phyloP scores from a whole-genome alignment of 1,284 basidiomycete species.

The Trichosporon coremiiforme region DNA sequence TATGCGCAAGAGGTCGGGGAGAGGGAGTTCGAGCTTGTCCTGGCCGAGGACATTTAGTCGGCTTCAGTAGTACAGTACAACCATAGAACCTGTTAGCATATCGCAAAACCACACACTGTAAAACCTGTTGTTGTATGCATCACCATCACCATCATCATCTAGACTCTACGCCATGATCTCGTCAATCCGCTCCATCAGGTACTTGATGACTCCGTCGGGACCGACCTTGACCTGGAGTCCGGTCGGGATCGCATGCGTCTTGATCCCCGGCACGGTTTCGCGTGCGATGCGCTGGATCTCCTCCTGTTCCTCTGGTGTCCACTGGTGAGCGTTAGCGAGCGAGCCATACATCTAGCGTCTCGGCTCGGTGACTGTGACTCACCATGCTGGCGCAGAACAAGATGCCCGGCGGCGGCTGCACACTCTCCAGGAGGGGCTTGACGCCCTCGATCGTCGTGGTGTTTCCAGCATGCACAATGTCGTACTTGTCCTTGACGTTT shows the following conservation, averaged over 20 bases:
- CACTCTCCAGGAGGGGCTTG: slow-evolving; percentile 41
- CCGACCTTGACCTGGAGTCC: slow-evolving; percentile 53
- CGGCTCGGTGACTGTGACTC: too few species aligned
- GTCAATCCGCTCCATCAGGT: slow-evolving; percentile 51
- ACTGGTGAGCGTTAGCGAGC: slow-evolving; percentile 36
- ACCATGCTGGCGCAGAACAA: slow-evolving; percentile 52
- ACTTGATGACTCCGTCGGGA: slow-evolving; percentile 50
- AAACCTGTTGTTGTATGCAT: slow-evolving; percentile 7
- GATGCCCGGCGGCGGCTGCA: slow-evolving; percentile 48
- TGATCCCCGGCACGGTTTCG: slow-evolving; percentile 52
- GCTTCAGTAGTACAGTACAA: background rate
- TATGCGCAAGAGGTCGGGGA: background rate
- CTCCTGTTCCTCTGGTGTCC: slow-evolving; percentile 54
- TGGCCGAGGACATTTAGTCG: background rate
- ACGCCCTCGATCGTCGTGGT: slow-evolving; percentile 51
- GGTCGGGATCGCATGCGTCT: slow-evolving; percentile 52
- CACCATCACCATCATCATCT: too few species aligned
- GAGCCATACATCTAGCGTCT: too few species aligned
- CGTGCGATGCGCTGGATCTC: slow-evolving; percentile 52
- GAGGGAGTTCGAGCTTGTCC: slow-evolving; percentile 13
- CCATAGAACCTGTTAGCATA: too few species aligned
- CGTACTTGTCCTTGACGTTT: slow-evolving; percentile 50
- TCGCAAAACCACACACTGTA: background rate
- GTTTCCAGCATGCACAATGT: slow-evolving; percentile 53
- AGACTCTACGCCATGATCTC: slow-evolving; percentile 46